Evolutionary conservation across 164 flowering plant species (phyloP), one percentile per base, ranked within the genome.

Genomic region (Santalum album): DNA sequence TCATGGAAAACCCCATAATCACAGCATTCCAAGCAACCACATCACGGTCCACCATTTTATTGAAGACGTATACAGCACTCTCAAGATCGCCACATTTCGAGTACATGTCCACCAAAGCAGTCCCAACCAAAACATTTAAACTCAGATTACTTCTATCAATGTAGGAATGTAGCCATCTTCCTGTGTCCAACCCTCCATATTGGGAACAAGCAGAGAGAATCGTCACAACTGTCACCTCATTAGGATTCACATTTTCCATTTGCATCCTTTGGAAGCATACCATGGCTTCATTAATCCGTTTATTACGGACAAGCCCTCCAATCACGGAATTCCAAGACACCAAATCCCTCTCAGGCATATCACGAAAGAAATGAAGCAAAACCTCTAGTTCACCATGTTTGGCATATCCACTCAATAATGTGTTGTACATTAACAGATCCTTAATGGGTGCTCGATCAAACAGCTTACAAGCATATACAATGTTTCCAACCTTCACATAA

Each of bases 241-340:
- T 63, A 46, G 76, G 73, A 49, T 25, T 48, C 29, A 67, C 50
- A 44, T 56, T 50, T 36, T 44, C 64, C 39, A 35, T 48, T 38
- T 60, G 69, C 77, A 72, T 76, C 46, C 50, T 48, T 1, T 57
- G 50, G 26, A 76, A 76, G 34, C 55, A 57, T 6, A 21, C 20
- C 43, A 72, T 49, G 18, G 75, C 77, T 54, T 67, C 64, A 52
- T 65, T 69, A 27, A 65, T 60, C 65, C 49, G 56, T 58, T 29
- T 57, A 42, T 48, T 43, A 35, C 63, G 69, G 35, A 72, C 75
- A 24, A 61, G 64, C 45, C 80, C 80, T 11, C 70, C 66, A 58
- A 76, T 65, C 35, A 70, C 63, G 7, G 77, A 55, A 63, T 72
- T 76, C 77, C 77, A 75, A 14, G 75, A 69, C 1, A 68, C 75